Conservation (phyloP, 352 stramenopile genomes). For the Saprolegnia diclina region DNA sequence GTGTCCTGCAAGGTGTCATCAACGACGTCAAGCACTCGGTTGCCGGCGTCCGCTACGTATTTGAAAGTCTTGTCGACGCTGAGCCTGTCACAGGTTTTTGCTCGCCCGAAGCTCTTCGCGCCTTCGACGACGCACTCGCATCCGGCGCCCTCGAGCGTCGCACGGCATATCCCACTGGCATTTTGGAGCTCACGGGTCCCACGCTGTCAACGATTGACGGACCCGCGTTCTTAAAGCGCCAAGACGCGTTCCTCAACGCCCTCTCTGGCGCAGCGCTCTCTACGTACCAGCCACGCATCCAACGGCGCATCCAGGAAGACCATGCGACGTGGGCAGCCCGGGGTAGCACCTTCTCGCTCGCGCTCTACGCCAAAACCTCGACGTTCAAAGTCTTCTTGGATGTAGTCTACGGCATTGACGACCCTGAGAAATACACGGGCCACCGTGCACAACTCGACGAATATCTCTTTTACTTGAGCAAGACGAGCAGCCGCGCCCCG, state of each 20-base stretch:
- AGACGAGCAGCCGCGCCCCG: not conserved
- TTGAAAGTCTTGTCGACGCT: constrained; percentile 1
- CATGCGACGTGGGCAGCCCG: constrained; percentile 12
- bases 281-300: not conserved
- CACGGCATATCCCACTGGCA: not conserved
- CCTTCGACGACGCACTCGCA: not conserved
- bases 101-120: not conserved
- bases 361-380: not conserved
- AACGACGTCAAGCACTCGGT: not conserved
- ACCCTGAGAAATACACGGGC: not conserved
- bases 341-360: constrained; percentile 11
- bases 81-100: constrained; percentile 5
- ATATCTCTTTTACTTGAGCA: not conserved
- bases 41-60: not conserved
- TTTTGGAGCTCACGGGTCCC: not conserved
- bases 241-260: constrained; percentile 10
- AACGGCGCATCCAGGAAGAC: constrained; percentile 1
- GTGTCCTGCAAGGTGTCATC: not conserved
- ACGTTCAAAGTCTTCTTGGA: constrained; percentile 6
- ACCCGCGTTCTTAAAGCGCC: not conserved
- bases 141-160: not conserved
- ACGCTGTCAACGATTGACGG: constrained; percentile 9
- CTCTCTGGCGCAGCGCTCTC: not conserved
- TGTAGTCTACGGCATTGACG: constrained; percentile 8
- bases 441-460: not conserved